Evolutionary conservation across 1,139 yeast genomes (phyloP), one percentile per base, ranked within the genome.

Genomic region (Suhomyces coccinellae): DNA sequence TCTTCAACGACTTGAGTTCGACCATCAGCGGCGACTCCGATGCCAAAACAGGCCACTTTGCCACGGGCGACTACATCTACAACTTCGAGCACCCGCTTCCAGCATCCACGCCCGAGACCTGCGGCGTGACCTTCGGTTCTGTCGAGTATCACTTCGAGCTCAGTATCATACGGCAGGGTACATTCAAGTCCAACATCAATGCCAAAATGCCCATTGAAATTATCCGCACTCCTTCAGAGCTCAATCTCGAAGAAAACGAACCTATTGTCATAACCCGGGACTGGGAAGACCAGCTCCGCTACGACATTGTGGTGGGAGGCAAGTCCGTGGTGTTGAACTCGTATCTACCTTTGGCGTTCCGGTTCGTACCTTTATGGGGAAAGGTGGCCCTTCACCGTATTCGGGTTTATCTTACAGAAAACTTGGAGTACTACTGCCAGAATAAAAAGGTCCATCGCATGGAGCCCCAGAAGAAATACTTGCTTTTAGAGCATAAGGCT

Each of bases 281-380:
- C 54, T 93, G 99, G 99, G 98, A 93, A 62, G 91, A 87, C 60
- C 90, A 87, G 59, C 66, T 93, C 34, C 83, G 84, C 54, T 93
- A 93, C 60, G 97, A 93, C 59, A 89, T 93, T 41, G 84, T 89
- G 26, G 84, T 93, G 45, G 95, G 89, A 36, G 86, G 97, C 16
- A 93, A 93, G 62, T 84, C 93, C 16, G 82, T 91, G 45, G 84
- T 95, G 2, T 73, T 93, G 43, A 91, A 95, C 58, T 83, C 93
- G 3, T 83, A 80, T 56, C 68, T 93, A 40, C 98, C 98, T 0
- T 74, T 93, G 14, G 87, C 93, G 3, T 87, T 93, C 67, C 74
- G 87, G 55, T 78, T 93, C 53, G 83, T 87, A 0, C 98, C 98
- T 0, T 63, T 91, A 43, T 72, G 65, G 65, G 96, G 91, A 37